Evolutionary conservation across 2,329 filamentous ascomycete genomes (phyloP).

Genomic region (Diaporthe australafricana): DNA sequence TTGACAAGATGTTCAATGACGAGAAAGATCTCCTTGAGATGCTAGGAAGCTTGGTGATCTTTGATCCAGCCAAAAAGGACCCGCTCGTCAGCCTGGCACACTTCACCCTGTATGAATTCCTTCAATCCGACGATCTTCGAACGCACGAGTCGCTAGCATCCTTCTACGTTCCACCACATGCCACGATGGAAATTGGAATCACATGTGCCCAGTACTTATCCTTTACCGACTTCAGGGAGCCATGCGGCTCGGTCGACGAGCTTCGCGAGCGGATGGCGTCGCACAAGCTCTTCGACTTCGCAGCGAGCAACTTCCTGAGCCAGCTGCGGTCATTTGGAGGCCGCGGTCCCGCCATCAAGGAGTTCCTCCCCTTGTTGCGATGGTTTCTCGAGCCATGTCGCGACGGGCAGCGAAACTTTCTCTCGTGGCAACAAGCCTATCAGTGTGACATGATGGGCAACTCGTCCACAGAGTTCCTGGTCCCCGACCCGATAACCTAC

Average conservation of each 20-base stretch:
- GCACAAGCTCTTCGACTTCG: background rate
- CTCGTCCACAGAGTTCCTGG: background rate
- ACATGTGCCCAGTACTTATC: background rate
- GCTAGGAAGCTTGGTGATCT: background rate
- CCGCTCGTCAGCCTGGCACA: background rate
- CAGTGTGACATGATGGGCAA: background rate
- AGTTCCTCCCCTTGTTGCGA: background rate
- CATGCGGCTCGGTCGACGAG: background rate
- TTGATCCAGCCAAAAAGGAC: background rate
- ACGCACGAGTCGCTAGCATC: background rate
- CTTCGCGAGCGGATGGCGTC: background rate
- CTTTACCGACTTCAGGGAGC: background rate
- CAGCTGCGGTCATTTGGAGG: background rate
- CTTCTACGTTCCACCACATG: background rate
- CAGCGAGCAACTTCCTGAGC: background rate
- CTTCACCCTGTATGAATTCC: background rate
- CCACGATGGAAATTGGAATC: background rate
- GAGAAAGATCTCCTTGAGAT: background rate
- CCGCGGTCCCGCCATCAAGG: conserved; percentile 1
- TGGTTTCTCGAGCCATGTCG: conserved; percentile 1
- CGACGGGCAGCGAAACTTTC: background rate
- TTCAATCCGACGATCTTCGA: background rate
- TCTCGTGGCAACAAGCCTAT: conserved; percentile 1
- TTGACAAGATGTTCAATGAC: background rate
- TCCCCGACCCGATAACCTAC: background rate